phyloP scores from a whole-genome alignment of 176 grass and related monocot species.

The Oropetium thomaeum region DNA sequence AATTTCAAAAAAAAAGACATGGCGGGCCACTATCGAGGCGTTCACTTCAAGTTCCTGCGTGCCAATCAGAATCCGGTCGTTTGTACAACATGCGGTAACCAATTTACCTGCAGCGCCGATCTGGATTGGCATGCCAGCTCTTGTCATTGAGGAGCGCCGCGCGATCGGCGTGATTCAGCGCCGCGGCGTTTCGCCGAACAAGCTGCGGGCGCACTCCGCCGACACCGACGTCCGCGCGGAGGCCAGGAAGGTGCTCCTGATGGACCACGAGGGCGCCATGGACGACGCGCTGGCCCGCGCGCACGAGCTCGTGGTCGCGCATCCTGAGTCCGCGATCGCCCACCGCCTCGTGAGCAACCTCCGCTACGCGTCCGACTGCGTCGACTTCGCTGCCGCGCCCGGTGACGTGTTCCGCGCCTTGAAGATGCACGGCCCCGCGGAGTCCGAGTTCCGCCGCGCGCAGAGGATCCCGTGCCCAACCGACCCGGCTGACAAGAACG shows the following conservation, averaged over 20 bases:
- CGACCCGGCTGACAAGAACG: conserved; percentile 32
- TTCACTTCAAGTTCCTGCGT: no score
- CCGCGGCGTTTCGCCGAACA: conserved; percentile 7
- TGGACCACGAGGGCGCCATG: conserved; percentile 1
- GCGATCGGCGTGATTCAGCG: no score
- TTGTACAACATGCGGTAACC: no score
- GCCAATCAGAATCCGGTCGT: no score
- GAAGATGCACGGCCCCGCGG: background rate
- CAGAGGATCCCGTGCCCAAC: background rate
- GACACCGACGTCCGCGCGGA: background rate
- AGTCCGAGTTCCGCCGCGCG: conserved; percentile 15
- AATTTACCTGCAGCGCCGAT: no score
- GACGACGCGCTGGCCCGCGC: background rate
- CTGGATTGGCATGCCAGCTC: no score
- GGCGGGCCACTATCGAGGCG: no score
- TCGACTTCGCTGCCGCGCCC: conserved; percentile 21
- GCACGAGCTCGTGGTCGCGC: background rate
- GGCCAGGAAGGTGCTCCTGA: conserved; percentile 3
- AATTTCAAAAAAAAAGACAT: no score
- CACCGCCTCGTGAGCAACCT: conserved; percentile 24
- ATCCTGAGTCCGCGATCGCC: background rate
- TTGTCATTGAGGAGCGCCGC: no score
- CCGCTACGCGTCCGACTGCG: conserved; percentile 14
- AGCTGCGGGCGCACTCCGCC: background rate
- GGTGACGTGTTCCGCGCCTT: conserved; percentile 9